Base-by-base conservation (phyloP, 2,329 filamentous ascomycete genomes). In the Cladosporium austrohemisphaericum region DNA sequence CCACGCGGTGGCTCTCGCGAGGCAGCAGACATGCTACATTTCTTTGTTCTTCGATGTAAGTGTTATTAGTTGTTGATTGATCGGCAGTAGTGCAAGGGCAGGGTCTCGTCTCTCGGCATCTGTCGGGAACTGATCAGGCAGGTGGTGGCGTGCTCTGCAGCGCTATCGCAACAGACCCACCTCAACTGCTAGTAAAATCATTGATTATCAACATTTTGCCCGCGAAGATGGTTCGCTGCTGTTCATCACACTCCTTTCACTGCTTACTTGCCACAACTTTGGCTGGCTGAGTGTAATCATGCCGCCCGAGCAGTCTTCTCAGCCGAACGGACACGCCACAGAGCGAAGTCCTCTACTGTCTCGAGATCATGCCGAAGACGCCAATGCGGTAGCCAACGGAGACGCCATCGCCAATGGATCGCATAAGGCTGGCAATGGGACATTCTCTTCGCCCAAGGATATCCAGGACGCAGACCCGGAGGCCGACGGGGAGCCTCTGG, bases 401-500 rank as follows among this genome's bases (percentile, higher is more conserved):
- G 18, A 38, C 14, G 16, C 6, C 2, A 7, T 6, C 13, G 3
- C 16, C 25, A 38, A 47, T 32, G 44, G 44, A 8, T n/a, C 33
- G 1, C n/a, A 22, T 10, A 36, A 47, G 16, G n/a, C 23, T 18
- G 25, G 18, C 3, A 47, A 47, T n/a, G 44, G 33, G 2, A 47
- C 44, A 0, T 38, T 47, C 33, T 2, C 23, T 3, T 19, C 29
- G 3, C 8, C 9, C 6, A 35, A 25, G 13, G 26, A 7, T 23
- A 2, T 9, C 40, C 4, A 45, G 11, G 16, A 35, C 14, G 11
- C 49, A 10, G 47, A 54, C 37, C 48, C 38, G 32, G 48, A 52
- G 5, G 51, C 52, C 19, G 56, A 65, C 48, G 65, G 57, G 40
- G 60, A 59, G 20, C 65, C 66, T 23, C 51, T 71, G 5, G 68